These are phyloP conservation scores for Hypoxylon sp. DNA, from an alignment of 2,329 filamentous ascomycete genomes.

Conservation along the genomic window DNA sequence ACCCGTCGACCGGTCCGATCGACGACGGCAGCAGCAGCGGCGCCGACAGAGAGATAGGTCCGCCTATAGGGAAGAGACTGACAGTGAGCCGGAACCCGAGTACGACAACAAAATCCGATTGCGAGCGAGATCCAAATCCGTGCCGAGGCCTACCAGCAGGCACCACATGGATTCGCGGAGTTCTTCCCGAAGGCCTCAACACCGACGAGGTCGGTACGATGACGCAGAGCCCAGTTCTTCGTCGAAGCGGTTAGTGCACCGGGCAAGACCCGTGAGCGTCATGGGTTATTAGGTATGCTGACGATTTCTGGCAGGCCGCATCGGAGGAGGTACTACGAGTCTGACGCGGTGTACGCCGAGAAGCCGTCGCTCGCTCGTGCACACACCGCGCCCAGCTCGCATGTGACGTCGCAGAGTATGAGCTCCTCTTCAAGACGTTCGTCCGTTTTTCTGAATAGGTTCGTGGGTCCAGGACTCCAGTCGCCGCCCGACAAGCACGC, in stretches of 20 bases:
- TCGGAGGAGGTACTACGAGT: constrained; percentile 50
- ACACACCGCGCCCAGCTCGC: constrained; percentile 53
- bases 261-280: neutral
- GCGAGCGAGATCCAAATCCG: constrained; percentile 41
- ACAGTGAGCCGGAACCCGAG: constrained; percentile 31
- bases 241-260: constrained; percentile 50
- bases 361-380: constrained; percentile 52
- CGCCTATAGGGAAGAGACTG: constrained; percentile 32
- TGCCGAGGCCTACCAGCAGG: constrained; percentile 38
- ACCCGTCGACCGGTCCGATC: constrained; percentile 35
- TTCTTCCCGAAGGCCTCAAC: constrained; percentile 43
- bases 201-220: constrained; percentile 42
- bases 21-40: constrained; percentile 33
- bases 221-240: constrained; percentile 47
- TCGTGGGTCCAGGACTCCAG: constrained; percentile 48
- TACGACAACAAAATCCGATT: constrained; percentile 31
- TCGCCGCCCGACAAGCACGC: constrained; percentile 45
- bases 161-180: constrained; percentile 48
- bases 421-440: constrained; percentile 55
- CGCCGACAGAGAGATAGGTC: constrained; percentile 31
- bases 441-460: constrained; percentile 52
- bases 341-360: constrained; percentile 51
- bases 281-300: no score
- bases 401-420: constrained; percentile 54
- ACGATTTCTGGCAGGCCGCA: constrained; percentile 43